phyloP scores from a whole-genome alignment of 1,284 basidiomycete genomes.

The Fereydounia khargensis region DNA sequence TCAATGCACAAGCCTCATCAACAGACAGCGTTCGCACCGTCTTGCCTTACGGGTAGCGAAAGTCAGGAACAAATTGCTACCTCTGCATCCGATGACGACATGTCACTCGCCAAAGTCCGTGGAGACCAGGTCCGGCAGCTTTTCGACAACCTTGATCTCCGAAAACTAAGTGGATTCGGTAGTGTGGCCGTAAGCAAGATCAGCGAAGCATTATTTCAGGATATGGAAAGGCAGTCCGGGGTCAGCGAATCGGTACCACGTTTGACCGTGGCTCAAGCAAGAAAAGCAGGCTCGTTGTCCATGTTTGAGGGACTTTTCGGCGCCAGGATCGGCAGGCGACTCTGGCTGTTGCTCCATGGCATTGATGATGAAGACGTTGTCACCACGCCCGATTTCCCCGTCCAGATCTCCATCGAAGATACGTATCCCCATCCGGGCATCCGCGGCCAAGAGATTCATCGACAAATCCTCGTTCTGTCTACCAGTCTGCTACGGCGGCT shows the following conservation, averaged over 20 bases:
- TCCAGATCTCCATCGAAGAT: slow-evolving; percentile 57
- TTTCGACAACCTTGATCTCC: slow-evolving; percentile 48
- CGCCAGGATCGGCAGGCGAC: slow-evolving; percentile 29
- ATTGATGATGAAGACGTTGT: slow-evolving; percentile 51
- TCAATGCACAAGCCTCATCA: slow-evolving; percentile 56
- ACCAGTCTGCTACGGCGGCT: slow-evolving; percentile 36
- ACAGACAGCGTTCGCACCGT: slow-evolving; percentile 47
- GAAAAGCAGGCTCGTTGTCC: slow-evolving; percentile 22
- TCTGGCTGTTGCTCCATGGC: slow-evolving; percentile 52
- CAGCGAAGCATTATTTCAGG: slow-evolving; percentile 4
- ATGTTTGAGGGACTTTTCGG: slow-evolving; percentile 38
- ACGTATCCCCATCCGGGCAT: slow-evolving; percentile 42
- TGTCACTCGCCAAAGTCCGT: too few relatives aligned
- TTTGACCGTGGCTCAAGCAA: slow-evolving; percentile 19
- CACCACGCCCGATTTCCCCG: slow-evolving; percentile 52
- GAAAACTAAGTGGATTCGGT: slow-evolving; percentile 44
- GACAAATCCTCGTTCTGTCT: slow-evolving; percentile 22
- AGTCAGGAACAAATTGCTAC: too few relatives aligned
- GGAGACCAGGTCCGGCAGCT: slow-evolving; percentile 36
- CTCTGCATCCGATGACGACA: too few relatives aligned
- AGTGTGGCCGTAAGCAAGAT: slow-evolving; percentile 29
- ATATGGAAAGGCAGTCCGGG: too few relatives aligned
- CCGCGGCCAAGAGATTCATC: slow-evolving; percentile 14
- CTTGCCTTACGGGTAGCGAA: too few relatives aligned
- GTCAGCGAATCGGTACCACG: neutral